These are phyloP conservation scores for Pyrrhoderma lamaoense DNA, from an alignment of 1,284 basidiomycete genomes.

Conservation along the genomic window DNA sequence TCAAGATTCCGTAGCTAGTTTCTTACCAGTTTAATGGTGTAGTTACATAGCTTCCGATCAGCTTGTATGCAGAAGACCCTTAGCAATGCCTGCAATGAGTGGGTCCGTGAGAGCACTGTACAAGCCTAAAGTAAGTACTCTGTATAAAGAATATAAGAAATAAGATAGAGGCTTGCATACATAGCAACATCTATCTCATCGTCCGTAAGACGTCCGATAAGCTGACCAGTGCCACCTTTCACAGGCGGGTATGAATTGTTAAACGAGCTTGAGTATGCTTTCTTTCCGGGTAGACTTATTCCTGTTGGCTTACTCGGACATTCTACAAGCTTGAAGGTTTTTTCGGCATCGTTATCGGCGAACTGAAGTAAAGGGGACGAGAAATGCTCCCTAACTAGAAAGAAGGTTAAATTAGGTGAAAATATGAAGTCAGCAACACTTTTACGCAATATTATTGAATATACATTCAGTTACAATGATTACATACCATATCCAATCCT, in stretches of 20 bases:
- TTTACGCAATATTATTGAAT: no score
- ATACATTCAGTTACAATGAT: no score
- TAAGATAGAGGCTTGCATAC: constrained; percentile 34
- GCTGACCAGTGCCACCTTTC: constrained; percentile 82
- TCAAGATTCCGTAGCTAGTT: background rate
- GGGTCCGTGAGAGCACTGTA: constrained; percentile 87
- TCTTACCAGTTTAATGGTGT: constrained; percentile 79
- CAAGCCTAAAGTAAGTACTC: constrained; percentile 16
- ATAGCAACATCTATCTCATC: constrained; percentile 88
- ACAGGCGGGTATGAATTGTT: background rate
- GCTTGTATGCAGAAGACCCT: constrained; percentile 80
- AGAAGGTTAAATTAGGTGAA: no score
- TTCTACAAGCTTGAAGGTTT: constrained; percentile 78
- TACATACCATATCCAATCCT: no score
- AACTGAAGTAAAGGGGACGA: constrained; percentile 82
- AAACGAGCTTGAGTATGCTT: background rate
- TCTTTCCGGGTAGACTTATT: background rate
- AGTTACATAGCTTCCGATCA: constrained; percentile 89
- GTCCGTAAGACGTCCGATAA: constrained; percentile 76
- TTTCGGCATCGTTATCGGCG: constrained; percentile 52
- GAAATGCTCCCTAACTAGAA: constrained; percentile 81
- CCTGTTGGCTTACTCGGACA: constrained; percentile 65
- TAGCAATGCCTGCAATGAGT: constrained; percentile 88
- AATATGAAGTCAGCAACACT: no score
- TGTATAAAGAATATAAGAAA: background rate